Percentiles rank a stretch among this genome's conserved stretches.
These are phyloP conservation scores for Sonneratia alba DNA, from an alignment of 345 rosid species.

Conservation along the genomic window DNA sequence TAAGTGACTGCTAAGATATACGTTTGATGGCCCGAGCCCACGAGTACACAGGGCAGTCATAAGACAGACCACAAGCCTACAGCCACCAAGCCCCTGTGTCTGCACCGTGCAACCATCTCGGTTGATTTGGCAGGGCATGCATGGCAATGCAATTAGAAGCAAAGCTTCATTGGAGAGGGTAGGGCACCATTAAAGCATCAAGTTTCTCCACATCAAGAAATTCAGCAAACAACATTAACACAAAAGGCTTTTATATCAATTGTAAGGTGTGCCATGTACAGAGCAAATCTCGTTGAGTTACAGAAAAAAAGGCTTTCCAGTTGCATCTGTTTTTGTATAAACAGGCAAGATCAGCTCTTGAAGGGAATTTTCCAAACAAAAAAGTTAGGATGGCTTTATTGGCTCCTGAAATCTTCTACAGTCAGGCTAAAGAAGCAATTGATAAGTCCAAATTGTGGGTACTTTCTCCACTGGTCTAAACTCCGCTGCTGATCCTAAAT, in stretches of 20 bases:
- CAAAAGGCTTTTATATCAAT: background rate
- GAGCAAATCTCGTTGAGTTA: background rate
- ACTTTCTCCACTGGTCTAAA: background rate
- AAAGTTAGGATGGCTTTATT: background rate
- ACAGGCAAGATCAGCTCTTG: background rate
- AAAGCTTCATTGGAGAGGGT: too few species aligned
- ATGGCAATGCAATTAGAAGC: too few species aligned
- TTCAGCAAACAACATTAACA: background rate
- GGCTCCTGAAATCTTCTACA: background rate
- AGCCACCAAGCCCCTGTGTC: too few species aligned
- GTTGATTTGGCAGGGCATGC: too few species aligned
- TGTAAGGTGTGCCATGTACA: conserved; percentile 7
- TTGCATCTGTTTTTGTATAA: conserved; percentile 6
- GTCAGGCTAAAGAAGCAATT: background rate
- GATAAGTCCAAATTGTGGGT: background rate
- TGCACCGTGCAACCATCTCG: too few species aligned
- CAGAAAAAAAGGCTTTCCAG: background rate
- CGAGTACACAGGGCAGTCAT: too few species aligned
- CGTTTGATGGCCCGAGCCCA: too few species aligned
- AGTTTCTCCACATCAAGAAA: background rate
- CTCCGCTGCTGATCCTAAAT: conserved; percentile 3
- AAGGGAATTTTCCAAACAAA: background rate
- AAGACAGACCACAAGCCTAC: too few species aligned
- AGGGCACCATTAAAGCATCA: too few species aligned
- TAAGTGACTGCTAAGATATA: too few species aligned